Base-by-base conservation (phyloP, 805 yeast species). In the Saccharomyces jurei region DNA sequence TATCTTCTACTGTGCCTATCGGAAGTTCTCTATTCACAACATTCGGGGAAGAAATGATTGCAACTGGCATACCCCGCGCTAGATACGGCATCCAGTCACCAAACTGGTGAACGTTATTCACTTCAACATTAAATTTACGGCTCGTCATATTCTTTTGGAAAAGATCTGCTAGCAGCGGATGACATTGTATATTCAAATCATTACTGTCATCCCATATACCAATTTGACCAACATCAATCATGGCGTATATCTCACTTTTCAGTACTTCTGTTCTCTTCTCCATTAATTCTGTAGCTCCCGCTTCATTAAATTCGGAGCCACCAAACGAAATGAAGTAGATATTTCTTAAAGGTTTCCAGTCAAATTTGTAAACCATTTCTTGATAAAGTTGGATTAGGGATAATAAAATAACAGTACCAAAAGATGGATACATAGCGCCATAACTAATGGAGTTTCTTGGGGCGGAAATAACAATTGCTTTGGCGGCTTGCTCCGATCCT, bases 311-410 rank as follows among this genome's bases (percentile, higher is more conserved):
- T 57, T 84, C 82, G 0, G 86, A 74, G 0, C 87, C 97, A 62
- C 91, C 96, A 74, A 87, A 89, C 0, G 96, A 87, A 0, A 82
- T 81, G 71, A 91, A 90, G 63, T 85, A 84, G 13, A 91, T 83
- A 2, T 91, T 77, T 67, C 98, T 79, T 44, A 89, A 69, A 0
- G 98, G 97, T 49, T 76, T 74, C 97, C 97, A 91, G 56, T 83
- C 81, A 61, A 77, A 78, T 41, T 82, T 75, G 52, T 81, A 75
- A 55, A 80, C 83, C 68, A 90, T 72, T 28, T 81, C 75, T 22
- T 88, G 81, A 52, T 90, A 81, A 0, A 87, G 67, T 54, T 86
- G 81, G 9, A 87, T 81, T 55, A 91, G 70, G 58, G 91, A 92
- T 25, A 91, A 69, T 53, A 91, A 64, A 1, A 86, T 73, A 0